Evolutionary conservation across 768 basidiomycete genomes (phyloP).

Genomic region (Leucocoprinus leucothites): DNA sequence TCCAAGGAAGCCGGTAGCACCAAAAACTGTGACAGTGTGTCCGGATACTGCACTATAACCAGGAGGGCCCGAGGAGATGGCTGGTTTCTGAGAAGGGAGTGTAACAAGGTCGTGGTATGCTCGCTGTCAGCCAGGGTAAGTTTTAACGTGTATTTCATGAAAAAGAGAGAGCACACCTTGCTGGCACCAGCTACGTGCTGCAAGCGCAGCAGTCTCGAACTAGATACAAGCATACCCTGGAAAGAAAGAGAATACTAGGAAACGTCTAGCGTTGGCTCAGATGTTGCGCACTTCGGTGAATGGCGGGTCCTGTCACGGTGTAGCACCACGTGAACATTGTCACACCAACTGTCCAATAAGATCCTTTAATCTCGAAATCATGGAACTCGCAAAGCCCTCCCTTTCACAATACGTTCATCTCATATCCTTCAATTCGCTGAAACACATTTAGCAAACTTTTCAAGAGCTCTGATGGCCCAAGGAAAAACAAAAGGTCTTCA

Average conservation of each 20-base stretch:
- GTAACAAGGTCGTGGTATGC: constrained; percentile 70
- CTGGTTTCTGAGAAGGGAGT: constrained; percentile 57
- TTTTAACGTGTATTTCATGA: background rate
- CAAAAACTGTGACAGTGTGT: constrained; percentile 95
- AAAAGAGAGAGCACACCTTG: constrained; percentile 33
- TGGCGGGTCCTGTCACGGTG: constrained; percentile 35
- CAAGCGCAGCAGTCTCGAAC: constrained; percentile 46
- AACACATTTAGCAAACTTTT: no score
- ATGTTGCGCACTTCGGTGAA: constrained; percentile 33
- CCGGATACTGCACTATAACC: constrained; percentile 88
- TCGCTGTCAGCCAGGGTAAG: constrained; percentile 42
- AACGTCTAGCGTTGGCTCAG: constrained; percentile 9
- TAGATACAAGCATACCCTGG: constrained; percentile 40
- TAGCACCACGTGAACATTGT: constrained; percentile 26
- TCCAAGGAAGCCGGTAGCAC: constrained; percentile 93
- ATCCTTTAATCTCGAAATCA: background rate
- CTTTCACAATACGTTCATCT: no score
- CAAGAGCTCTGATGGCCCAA: constrained; percentile 60
- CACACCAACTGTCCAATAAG: constrained; percentile 1
- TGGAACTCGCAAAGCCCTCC: no score
- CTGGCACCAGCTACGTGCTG: constrained; percentile 48
- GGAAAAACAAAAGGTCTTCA: constrained; percentile 81
- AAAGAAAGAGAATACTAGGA: constrained; percentile 19
- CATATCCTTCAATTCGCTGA: no score
- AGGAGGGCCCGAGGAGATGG: constrained; percentile 73